These are phyloP conservation scores for Simplicillium aogashimaense DNA, from an alignment of 2,329 filamentous ascomycete species.

Conservation along the genomic window DNA sequence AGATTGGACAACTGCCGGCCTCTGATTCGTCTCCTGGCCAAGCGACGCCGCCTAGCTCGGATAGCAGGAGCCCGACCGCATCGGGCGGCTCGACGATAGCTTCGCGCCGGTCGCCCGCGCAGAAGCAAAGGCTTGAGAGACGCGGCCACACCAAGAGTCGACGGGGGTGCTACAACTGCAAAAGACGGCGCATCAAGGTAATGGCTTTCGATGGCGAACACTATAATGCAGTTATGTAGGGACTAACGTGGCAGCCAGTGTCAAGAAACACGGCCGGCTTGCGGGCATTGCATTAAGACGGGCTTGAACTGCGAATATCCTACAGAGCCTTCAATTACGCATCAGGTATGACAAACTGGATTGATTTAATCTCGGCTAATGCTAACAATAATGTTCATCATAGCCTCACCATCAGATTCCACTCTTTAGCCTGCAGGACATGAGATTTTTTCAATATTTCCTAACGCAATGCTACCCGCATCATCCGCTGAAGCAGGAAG, in stretches of 20 bases:
- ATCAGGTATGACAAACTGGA: conserved; percentile 29
- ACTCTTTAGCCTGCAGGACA: conserved; percentile 51
- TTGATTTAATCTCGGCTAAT: background rate
- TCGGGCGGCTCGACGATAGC: too few species aligned
- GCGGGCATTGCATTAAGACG: conserved; percentile 53
- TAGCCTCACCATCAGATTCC: conserved; percentile 49
- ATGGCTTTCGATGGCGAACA: background rate
- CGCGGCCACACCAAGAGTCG: conserved; percentile 58
- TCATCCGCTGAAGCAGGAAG: conserved; percentile 54
- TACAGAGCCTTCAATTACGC: conserved; percentile 34
- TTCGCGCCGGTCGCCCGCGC: conserved; percentile 9
- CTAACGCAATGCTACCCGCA: conserved; percentile 51
- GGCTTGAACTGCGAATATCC: conserved; percentile 56
- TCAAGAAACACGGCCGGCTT: conserved; percentile 54
- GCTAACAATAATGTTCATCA: conserved; percentile 4
- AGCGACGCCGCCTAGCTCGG: conserved; percentile 17
- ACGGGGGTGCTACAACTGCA: conserved; percentile 58
- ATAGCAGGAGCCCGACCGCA: conserved; percentile 10
- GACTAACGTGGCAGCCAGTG: conserved; percentile 31
- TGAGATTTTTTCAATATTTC: conserved; percentile 62
- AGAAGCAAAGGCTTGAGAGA: conserved; percentile 36
- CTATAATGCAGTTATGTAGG: background rate
- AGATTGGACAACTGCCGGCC: too few species aligned
- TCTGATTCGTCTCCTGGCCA: too few species aligned
- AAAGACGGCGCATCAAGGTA: conserved; percentile 55